phyloP scores from a whole-genome alignment of 768 basidiomycete genomes.

The Leccinum incarnatum region DNA sequence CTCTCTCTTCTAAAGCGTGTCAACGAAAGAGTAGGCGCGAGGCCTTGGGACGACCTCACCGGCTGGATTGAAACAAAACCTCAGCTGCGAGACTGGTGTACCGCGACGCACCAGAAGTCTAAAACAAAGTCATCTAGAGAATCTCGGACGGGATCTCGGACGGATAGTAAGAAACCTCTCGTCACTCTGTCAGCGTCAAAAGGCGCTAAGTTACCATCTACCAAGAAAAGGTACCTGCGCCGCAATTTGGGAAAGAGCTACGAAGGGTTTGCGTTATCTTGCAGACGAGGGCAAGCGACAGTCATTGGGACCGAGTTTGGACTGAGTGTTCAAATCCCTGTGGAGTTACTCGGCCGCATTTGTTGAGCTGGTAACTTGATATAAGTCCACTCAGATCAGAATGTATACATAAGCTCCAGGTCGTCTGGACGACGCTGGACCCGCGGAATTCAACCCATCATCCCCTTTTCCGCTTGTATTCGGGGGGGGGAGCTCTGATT shows the following conservation, averaged over 20 bases:
- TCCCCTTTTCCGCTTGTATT: not conserved
- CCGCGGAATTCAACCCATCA: not conserved
- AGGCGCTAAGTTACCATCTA: too few relatives aligned
- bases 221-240: too few relatives aligned
- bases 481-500: not conserved
- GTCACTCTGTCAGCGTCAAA: too few relatives aligned
- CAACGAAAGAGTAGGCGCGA: constrained; percentile 15
- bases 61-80: constrained; percentile 19
- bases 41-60: constrained; percentile 8
- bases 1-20: constrained; percentile 7
- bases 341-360: too few relatives aligned
- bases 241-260: too few relatives aligned
- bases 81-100: constrained; percentile 9
- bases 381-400: not conserved
- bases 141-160: too few relatives aligned
- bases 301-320: too few relatives aligned
- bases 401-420: not conserved
- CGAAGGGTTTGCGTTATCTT: too few relatives aligned
- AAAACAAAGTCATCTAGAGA: constrained; percentile 27
- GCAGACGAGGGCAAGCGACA: too few relatives aligned
- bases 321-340: not conserved
- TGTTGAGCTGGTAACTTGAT: not conserved
- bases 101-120: constrained; percentile 22
- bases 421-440: not conserved
- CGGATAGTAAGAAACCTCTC: too few relatives aligned